Percentiles rank a stretch among this genome's conserved stretches.
Evolutionary conservation across 345 rosid species (phyloP).

Genomic region (Gossypium turneri): DNA sequence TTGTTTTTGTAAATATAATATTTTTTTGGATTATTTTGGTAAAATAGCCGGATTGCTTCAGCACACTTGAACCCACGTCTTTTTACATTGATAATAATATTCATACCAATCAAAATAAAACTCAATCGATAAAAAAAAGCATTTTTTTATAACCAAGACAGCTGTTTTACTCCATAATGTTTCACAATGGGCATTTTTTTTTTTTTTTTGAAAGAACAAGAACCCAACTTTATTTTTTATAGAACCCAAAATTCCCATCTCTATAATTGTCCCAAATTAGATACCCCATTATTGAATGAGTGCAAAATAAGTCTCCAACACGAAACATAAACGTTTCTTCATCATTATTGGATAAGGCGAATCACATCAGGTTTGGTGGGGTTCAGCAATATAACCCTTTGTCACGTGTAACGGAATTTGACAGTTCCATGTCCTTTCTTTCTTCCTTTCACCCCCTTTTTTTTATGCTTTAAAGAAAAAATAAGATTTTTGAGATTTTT

Average conservation of each 20-base stretch:
- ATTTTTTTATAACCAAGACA: background rate
- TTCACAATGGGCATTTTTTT: background rate
- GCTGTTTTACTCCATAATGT: background rate
- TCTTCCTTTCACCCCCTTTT: background rate
- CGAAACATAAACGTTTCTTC: conserved; percentile 27
- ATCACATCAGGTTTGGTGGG: conserved; percentile 22
- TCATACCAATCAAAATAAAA: no score
- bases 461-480: background rate
- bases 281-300: conserved; percentile 28
- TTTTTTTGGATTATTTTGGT: no score
- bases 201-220: conserved; percentile 1
- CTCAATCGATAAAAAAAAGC: accelerated
- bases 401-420: conserved; percentile 28
- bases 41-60: no score
- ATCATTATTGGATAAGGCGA: conserved; percentile 30
- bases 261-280: conserved; percentile 28
- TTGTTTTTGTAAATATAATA: no score
- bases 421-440: conserved; percentile 4
- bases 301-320: conserved; percentile 25
- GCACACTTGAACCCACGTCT: accelerated
- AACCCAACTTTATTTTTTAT: conserved; percentile 8
- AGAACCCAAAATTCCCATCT: conserved; percentile 22
- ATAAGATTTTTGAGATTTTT: no score
- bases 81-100: accelerated
- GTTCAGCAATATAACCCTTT: conserved; percentile 2